Conservation (phyloP, 202 grass and related monocot genomes). For the Carex arenaria region DNA sequence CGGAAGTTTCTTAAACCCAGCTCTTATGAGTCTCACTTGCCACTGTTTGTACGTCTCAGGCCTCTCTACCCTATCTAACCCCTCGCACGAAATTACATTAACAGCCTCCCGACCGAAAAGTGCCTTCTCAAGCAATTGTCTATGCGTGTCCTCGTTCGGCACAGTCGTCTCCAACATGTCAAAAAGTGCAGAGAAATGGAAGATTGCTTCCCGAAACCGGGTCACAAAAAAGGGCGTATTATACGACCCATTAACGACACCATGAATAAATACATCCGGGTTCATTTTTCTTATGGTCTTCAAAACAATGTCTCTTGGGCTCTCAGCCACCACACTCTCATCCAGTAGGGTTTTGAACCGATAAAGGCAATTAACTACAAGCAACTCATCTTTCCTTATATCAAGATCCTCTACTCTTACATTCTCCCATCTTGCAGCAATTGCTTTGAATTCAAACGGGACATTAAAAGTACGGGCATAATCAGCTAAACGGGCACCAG, state of each 20-base stretch:
- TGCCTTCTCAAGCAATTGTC: conserved; percentile 59
- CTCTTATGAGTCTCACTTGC: conserved; percentile 59
- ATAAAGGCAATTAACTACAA: conserved; percentile 74
- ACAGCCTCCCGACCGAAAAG: conserved; percentile 61
- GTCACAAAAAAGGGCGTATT: conserved; percentile 83
- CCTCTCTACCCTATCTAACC: conserved; percentile 85
- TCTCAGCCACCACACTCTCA: conserved; percentile 72
- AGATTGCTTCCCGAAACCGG: conserved; percentile 85
- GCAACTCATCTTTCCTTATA: conserved; percentile 68
- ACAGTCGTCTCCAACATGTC: conserved; percentile 85
- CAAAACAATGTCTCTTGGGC: conserved; percentile 73
- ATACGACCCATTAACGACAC: conserved; percentile 73
- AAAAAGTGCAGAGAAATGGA: conserved; percentile 69
- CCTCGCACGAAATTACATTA: conserved; percentile 90
- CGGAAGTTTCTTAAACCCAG: conserved; percentile 74
- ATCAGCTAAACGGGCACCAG: conserved; percentile 63
- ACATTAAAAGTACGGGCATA: conserved; percentile 68
- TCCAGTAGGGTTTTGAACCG: conserved; percentile 75
- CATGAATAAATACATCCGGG: conserved; percentile 66
- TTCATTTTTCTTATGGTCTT: conserved; percentile 93
- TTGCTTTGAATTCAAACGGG: conserved; percentile 68
- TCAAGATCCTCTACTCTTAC: conserved; percentile 66
- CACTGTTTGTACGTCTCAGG: conserved; percentile 93
- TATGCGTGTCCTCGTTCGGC: conserved; percentile 55
- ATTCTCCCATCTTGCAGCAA: conserved; percentile 67